Base-by-base conservation (phyloP, 1,139 yeast species). In the Candida glucosophila region DNA sequence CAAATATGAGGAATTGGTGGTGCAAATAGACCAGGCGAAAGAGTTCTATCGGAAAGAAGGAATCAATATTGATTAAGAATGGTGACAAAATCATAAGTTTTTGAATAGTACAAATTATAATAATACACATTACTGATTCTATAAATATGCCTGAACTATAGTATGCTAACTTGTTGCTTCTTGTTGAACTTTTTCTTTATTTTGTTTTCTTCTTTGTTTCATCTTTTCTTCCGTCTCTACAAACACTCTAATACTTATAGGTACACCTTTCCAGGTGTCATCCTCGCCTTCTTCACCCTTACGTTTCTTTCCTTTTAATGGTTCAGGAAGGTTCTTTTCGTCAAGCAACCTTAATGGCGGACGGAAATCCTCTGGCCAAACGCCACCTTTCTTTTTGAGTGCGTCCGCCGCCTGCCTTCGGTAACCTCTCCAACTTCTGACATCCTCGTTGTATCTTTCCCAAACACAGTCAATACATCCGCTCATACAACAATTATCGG, bases 391-490 rank as follows among this genome's bases (percentile, higher is more conserved):
- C 16, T 53, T 43, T n/a, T 44, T 53, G 24, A 86, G 55, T 13
- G 53, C 55, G n/a, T 50, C 32, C 0, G 79, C 82, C 0, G 95
- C 96, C 32, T 61, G 49, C 25, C 53, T 52, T 17, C 94, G 61
- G 40, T 64, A 55, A 2, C 38, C 47, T 41, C 74, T 72, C 95
- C 95, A 90, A 15, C 83, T 86, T 37, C 74, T 77, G 26, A 88
- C 44, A 47, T 90, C 97, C 29, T 88, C 96, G 39, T 80, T 77
- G 49, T 73, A 90, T 30, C 82, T 57, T 41, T 88, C 96, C 97
- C 97, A 90, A 2, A 90, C 97, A 52, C 98, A 90, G 51, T 88
- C 83, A 20, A 85, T 75, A 50, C 98, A 90, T 2, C 98, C 98
- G 36, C 93, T 78, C 95, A 86, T 86, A 50, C 98, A 90, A 50